Percentiles rank a stretch among this genome's conserved stretches.
Evolutionary conservation across 1,139 yeast species (phyloP).

Genomic region (Yamadazyma atmosphaerica): DNA sequence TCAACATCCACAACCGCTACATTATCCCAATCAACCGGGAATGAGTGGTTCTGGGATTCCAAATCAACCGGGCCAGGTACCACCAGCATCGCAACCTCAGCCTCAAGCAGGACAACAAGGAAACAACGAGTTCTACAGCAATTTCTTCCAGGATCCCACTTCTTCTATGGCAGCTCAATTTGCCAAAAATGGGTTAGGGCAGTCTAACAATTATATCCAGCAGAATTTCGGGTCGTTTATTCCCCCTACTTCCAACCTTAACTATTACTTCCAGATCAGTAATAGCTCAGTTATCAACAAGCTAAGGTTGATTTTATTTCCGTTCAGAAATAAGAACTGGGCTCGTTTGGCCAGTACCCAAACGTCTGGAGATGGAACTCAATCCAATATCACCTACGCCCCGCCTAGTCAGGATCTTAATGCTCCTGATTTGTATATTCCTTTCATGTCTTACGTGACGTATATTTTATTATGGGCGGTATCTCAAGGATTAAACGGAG

Average conservation of each 20-base stretch:
- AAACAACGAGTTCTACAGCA: conserved; percentile 19
- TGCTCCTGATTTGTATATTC: conserved; percentile 96
- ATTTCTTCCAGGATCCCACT: conserved; percentile 74
- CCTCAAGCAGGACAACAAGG: conserved; percentile 12
- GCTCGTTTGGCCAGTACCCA: conserved; percentile 53
- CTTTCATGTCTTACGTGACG: conserved; percentile 89
- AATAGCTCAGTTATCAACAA: conserved; percentile 82
- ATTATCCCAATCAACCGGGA: conserved; percentile 20
- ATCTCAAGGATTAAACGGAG: conserved; percentile 83
- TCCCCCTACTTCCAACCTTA: conserved; percentile 53
- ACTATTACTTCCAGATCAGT: conserved; percentile 89
- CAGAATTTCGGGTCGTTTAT: conserved; percentile 63
- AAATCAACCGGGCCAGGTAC: too few species aligned
- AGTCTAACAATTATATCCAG: conserved; percentile 71
- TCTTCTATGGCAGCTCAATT: conserved; percentile 86
- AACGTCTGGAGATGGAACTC: conserved; percentile 21
- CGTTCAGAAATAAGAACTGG: conserved; percentile 86
- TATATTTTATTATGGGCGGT: conserved; percentile 84
- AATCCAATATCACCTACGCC: conserved; percentile 39
- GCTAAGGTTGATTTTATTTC: conserved; percentile 72
- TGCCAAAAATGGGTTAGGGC: conserved; percentile 79
- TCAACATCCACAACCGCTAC: conserved; percentile 32
- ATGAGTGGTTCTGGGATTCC: conserved; percentile 19
- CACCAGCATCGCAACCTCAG: too few species aligned
- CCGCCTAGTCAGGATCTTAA: conserved; percentile 82